Percentiles rank a stretch among this genome's conserved stretches.
phyloP scores from a whole-genome alignment of 768 basidiomycete species.

The Naganishia onofrii region DNA sequence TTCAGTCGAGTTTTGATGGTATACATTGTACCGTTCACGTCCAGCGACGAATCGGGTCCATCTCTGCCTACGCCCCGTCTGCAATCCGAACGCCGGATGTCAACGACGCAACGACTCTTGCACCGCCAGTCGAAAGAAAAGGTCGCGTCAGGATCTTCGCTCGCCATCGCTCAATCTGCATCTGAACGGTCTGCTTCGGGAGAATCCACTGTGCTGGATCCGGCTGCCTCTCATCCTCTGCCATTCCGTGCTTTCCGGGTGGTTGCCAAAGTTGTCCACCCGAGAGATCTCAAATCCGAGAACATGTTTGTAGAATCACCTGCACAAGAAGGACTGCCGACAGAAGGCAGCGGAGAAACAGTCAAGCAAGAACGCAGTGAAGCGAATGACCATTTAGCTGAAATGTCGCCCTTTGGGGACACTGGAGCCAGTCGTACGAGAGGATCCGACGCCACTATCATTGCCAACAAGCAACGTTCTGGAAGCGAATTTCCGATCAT shows the following conservation, averaged over 20 bases:
- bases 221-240: conserved; percentile 30
- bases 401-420: conserved; percentile 2
- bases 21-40: conserved; percentile 67
- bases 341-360: neutral
- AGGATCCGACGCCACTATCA: conserved; percentile 18
- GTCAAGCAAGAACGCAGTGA: conserved; percentile 6
- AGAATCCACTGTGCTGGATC: neutral
- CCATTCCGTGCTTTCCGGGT: conserved; percentile 66
- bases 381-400: conserved; percentile 1
- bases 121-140: conserved; percentile 8
- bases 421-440: neutral
- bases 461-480: conserved; percentile 48
- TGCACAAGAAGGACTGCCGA: neutral
- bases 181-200: neutral
- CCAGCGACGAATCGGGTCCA: conserved; percentile 35
- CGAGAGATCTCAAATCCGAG: conserved; percentile 63
- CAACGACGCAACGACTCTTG: conserved; percentile 30
- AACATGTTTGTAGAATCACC: conserved; percentile 18
- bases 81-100: conserved; percentile 28
- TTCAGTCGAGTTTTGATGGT: conserved; percentile 61
- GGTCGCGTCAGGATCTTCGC: neutral
- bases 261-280: conserved; percentile 69
- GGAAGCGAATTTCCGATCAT: conserved; percentile 62
- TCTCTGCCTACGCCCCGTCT: conserved; percentile 27
- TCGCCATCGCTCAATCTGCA: neutral